Evolutionary conservation across 371 early-diverging fungal species (phyloP).

Genomic region (Basidiobolus heterosporus): DNA sequence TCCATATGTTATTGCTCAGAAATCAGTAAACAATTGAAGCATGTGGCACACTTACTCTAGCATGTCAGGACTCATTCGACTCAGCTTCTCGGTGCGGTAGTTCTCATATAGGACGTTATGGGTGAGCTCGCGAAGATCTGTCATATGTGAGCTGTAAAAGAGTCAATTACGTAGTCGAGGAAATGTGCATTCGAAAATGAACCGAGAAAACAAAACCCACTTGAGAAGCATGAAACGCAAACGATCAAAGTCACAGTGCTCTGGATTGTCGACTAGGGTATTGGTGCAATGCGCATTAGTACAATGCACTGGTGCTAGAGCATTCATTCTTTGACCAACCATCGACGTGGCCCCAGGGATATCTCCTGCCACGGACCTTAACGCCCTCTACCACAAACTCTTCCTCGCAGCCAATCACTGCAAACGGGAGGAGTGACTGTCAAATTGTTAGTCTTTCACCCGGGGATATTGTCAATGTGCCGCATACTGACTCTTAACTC

Average conservation of each 20-base stretch:
- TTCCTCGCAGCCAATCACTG: constrained; percentile 91
- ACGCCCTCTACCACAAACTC: constrained; percentile 47
- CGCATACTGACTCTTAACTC: constrained; percentile 48
- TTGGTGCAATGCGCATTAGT: background rate
- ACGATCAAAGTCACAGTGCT: constrained; percentile 90
- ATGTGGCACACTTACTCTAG: constrained; percentile 32
- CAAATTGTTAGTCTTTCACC: background rate
- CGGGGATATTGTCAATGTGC: too few species aligned
- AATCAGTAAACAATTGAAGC: background rate
- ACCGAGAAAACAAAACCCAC: too few species aligned
- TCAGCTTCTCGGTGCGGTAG: constrained; percentile 89
- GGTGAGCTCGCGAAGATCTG: constrained; percentile 87
- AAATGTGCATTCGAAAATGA: background rate
- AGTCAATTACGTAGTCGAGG: background rate
- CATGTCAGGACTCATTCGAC: constrained; percentile 33
- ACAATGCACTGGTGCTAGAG: too few species aligned
- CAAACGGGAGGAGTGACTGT: constrained; percentile 80
- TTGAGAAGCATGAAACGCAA: constrained; percentile 78
- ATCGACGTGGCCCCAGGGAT: constrained; percentile 99
- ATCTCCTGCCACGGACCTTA: constrained; percentile 84
- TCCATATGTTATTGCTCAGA: too few species aligned
- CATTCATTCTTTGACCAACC: constrained; percentile 12
- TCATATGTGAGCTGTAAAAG: constrained; percentile 62
- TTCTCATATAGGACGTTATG: constrained; percentile 89
- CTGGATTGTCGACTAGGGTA: constrained; percentile 1